Conservation (phyloP, 495 filamentous ascomycete species). For the Lasiosphaeria miniovina region DNA sequence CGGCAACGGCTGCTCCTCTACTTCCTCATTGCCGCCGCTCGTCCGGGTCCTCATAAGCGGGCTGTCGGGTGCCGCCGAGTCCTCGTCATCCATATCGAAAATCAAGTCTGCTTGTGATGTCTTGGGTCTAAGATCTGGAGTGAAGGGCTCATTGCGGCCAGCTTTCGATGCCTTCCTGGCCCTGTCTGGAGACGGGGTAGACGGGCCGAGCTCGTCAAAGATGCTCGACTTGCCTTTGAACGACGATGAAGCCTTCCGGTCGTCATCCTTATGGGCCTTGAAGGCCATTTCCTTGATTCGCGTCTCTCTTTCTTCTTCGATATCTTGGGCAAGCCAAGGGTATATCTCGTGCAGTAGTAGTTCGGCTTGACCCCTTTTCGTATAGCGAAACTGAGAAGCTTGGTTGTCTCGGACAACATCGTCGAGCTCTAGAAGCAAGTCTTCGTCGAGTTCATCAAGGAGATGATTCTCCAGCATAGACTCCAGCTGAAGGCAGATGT, state of each 20-base stretch:
- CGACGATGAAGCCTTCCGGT: constrained; percentile 49
- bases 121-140: constrained; percentile 62
- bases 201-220: constrained; percentile 51
- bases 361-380: constrained; percentile 70
- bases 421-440: constrained; percentile 75
- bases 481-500: constrained; percentile 87
- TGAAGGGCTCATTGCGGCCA: constrained; percentile 46
- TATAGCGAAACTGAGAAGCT: constrained; percentile 67
- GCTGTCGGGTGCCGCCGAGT: constrained; percentile 18
- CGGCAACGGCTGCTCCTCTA: constrained; percentile 23
- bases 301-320: constrained; percentile 49
- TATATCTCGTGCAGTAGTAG: constrained; percentile 66
- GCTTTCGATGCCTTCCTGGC: constrained; percentile 45
- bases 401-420: constrained; percentile 78
- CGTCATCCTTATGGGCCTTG: constrained; percentile 58
- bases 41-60: constrained; percentile 20
- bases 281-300: constrained; percentile 53
- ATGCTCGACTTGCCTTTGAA: constrained; percentile 48
- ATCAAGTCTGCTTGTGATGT: constrained; percentile 73
- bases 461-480: constrained; percentile 83
- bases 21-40: constrained; percentile 6
- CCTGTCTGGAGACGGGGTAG: constrained; percentile 56
- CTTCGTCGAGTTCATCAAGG: constrained; percentile 82
- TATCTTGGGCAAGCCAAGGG: constrained; percentile 54
- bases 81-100: constrained; percentile 93